phyloP scores from a whole-genome alignment of 768 basidiomycete species.

The Lentinula lateritia region DNA sequence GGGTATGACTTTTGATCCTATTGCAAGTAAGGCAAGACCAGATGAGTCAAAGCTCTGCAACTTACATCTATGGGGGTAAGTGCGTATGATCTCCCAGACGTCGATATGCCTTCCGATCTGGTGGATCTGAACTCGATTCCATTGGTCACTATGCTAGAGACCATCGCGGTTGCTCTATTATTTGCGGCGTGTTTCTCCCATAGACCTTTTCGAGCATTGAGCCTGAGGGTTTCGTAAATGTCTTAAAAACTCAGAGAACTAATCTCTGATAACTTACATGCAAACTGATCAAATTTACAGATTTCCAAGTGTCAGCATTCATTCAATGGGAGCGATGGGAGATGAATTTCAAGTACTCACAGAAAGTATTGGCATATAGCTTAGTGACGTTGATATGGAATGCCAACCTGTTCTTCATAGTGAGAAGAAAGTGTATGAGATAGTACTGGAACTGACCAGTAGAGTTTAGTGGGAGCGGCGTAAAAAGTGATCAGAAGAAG shows the following conservation, averaged over 20 bases:
- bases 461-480: conserved; percentile 26
- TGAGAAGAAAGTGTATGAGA: neutral
- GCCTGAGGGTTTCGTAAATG: neutral
- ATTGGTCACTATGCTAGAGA: neutral
- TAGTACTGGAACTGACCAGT: conserved; percentile 26
- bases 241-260: neutral
- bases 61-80: neutral
- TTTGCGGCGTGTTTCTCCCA: neutral
- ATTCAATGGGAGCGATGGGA: too few relatives aligned
- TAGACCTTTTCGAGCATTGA: neutral
- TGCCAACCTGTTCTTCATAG: conserved; percentile 28
- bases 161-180: neutral
- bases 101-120: neutral
- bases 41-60: neutral
- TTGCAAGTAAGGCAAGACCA: neutral
- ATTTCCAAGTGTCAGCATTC: neutral
- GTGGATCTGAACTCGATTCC: neutral
- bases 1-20: neutral
- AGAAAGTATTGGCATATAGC: conserved; percentile 45
- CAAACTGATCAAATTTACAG: neutral
- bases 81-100: neutral
- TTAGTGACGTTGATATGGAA: conserved; percentile 45
- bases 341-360: conserved; percentile 21
- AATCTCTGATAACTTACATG: neutral
- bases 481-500: conserved; percentile 38